A percentile compares a stretch with the other conserved stretches of the same genome.
These are phyloP conservation scores for Ceratobasidium sp. DNA, from an alignment of 1,284 basidiomycete species.

Conservation along the genomic window DNA sequence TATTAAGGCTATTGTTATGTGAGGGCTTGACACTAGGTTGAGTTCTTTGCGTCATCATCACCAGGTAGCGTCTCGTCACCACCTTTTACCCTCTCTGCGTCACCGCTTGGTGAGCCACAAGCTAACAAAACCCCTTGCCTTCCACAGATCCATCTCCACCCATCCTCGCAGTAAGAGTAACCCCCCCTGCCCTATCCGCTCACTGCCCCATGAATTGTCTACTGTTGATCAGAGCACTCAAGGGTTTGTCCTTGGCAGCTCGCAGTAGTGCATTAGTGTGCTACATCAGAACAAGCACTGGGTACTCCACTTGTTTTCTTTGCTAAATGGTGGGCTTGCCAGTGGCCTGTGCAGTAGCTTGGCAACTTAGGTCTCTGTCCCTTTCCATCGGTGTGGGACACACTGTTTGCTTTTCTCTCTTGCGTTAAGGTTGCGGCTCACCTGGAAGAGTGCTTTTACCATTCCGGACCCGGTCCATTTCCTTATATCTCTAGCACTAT, in stretches of 20 bases:
- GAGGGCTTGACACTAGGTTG: too few species aligned
- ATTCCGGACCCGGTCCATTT: too few species aligned
- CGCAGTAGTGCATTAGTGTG: neutral
- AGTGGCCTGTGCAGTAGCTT: neutral
- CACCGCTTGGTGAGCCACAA: neutral
- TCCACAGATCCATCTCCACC: neutral
- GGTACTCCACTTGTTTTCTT: neutral
- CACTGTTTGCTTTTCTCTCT: too few species aligned
- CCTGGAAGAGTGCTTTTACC: too few species aligned
- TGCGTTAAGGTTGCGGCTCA: too few species aligned
- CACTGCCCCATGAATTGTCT: neutral
- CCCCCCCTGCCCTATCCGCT: neutral
- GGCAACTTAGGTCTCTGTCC: too few species aligned
- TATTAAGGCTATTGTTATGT: too few species aligned
- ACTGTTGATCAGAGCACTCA: neutral
- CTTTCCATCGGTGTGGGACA: too few species aligned
- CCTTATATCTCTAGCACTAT: too few species aligned
- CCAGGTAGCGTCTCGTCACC: too few species aligned
- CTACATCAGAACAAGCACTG: neutral
- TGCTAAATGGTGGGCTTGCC: neutral
- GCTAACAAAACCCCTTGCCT: neutral
- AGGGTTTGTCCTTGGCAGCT: neutral
- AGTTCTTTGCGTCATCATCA: too few species aligned
- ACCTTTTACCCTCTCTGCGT: too few species aligned
- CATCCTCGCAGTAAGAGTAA: neutral